Evolutionary conservation across 306 rosid genomes (phyloP).

Genomic region (Glycyrrhiza uralensis): DNA sequence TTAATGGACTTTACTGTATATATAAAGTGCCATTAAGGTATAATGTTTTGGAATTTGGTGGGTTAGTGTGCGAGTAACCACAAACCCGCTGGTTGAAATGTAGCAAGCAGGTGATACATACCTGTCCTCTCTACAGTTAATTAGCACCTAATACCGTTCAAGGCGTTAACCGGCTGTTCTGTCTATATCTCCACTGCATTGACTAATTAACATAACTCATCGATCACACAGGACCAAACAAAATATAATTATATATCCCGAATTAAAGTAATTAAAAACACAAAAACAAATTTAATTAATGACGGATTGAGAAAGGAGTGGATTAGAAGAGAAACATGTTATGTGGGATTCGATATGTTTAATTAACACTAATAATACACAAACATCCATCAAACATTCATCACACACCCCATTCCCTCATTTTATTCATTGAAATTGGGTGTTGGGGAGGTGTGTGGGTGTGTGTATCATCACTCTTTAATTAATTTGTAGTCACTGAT

Average conservation of each 20-base stretch:
- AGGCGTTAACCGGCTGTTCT: background rate
- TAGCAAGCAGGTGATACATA: background rate
- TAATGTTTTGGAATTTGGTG: background rate
- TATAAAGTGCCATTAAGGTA: background rate
- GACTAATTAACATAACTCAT: background rate
- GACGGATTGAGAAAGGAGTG: too few species aligned
- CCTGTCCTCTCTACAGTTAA: background rate
- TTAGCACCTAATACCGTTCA: background rate
- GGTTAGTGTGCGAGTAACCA: background rate
- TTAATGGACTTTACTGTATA: too few species aligned
- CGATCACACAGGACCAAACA: background rate
- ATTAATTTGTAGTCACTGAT: too few species aligned
- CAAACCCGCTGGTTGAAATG: slow-evolving; percentile 4
- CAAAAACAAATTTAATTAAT: background rate
- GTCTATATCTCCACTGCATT: background rate
- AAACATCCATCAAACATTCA: too few species aligned
- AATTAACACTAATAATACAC: too few species aligned
- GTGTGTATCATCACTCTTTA: too few species aligned
- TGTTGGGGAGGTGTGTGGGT: too few species aligned
- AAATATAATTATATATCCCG: background rate
- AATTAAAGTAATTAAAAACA: background rate
- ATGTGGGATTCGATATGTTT: too few species aligned
- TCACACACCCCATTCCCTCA: too few species aligned
- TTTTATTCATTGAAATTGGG: too few species aligned
- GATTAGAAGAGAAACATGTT: too few species aligned